A percentile compares a stretch with the other conserved stretches of the same genome.
Evolutionary conservation across 2,329 filamentous ascomycete genomes (phyloP).

Genomic region (Aspergillus quadricinctus): DNA sequence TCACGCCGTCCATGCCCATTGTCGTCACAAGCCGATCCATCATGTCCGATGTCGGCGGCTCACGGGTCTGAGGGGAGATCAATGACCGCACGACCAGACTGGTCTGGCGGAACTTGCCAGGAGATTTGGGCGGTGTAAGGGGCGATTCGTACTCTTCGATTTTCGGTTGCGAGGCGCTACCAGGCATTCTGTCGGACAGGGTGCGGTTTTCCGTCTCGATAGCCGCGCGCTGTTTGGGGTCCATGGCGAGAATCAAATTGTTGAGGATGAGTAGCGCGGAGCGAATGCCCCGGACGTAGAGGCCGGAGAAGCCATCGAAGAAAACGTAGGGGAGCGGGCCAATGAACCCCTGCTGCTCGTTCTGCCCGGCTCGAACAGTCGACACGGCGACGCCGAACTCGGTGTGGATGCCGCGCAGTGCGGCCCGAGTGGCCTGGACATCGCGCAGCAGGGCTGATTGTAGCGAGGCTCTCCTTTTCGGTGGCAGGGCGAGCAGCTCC

Average conservation of each 20-base stretch:
- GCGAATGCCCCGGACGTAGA: constrained; percentile 18
- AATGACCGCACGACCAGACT: constrained; percentile 14
- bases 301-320: constrained; percentile 18
- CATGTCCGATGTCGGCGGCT: constrained; percentile 19
- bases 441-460: constrained; percentile 14
- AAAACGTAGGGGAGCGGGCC: constrained; percentile 19
- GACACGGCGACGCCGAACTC: constrained; percentile 22
- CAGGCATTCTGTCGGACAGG: constrained; percentile 4
- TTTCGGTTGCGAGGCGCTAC: background rate
- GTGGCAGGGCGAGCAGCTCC: constrained; percentile 8
- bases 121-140: constrained; percentile 11
- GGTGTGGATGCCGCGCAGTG: constrained; percentile 21
- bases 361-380: constrained; percentile 16
- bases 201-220: constrained; percentile 14
- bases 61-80: constrained; percentile 12
- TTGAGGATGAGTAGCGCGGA: constrained; percentile 17
- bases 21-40: constrained; percentile 22
- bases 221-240: constrained; percentile 13
- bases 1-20: constrained; percentile 22
- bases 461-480: constrained; percentile 4
- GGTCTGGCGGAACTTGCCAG: constrained; percentile 1
- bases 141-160: background rate
- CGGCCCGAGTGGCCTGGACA: constrained; percentile 17
- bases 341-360: constrained; percentile 13
- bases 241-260: constrained; percentile 16